Percentiles rank a stretch among this genome's conserved stretches.
Evolutionary conservation across 2,329 filamentous ascomycete genomes (phyloP).

Genomic region (Pseudogymnoascus destructans): DNA sequence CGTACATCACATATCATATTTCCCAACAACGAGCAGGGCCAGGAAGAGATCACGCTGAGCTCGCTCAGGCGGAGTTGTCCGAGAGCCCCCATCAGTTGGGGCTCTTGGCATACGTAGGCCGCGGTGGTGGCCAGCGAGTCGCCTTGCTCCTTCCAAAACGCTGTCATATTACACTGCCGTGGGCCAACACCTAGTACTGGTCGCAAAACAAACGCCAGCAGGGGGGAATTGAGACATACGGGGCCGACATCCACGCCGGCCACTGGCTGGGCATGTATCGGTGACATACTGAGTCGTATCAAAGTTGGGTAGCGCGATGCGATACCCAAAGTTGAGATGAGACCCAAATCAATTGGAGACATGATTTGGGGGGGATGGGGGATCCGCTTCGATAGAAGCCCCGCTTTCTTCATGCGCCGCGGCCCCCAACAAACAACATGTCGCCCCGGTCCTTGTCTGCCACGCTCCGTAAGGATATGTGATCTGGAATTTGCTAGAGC

Average conservation of each 20-base stretch:
- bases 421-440: background rate
- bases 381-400: constrained; percentile 4
- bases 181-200: background rate
- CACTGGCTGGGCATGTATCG: background rate
- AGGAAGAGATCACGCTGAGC: background rate
- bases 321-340: constrained; percentile 6
- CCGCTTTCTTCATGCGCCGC: background rate
- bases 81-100: background rate
- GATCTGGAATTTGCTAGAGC: background rate
- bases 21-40: background rate
- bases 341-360: background rate
- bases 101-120: background rate
- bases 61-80: background rate
- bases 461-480: constrained; percentile 4
- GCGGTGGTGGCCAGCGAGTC: background rate
- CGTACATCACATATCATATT: background rate
- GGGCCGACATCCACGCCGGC: background rate
- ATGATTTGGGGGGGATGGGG: background rate
- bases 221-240: background rate
- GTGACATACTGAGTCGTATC: constrained; percentile 1
- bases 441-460: background rate
- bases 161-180: constrained; percentile 1
- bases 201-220: background rate
- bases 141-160: background rate
- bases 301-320: constrained; percentile 4